A percentile compares a stretch with the other conserved stretches of the same genome.
These are phyloP conservation scores for Arachis stenosperma DNA, from an alignment of 306 rosid genomes.

Conservation along the genomic window DNA sequence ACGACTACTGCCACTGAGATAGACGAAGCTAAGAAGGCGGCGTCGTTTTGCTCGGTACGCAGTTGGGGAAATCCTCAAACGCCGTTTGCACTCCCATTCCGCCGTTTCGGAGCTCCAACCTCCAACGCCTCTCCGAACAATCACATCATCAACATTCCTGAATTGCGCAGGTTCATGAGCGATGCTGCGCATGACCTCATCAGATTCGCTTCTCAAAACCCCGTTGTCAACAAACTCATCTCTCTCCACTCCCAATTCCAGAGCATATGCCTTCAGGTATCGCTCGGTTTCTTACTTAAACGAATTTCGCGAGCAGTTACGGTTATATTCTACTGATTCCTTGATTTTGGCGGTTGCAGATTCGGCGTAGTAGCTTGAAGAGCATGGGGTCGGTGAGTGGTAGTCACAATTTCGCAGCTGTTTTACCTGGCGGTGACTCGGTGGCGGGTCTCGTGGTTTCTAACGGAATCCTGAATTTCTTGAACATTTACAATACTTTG, in stretches of 20 bases:
- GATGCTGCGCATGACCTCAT: constrained; percentile 48
- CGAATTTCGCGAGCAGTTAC: too few species aligned
- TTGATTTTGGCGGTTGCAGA: constrained; percentile 52
- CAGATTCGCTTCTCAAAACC: constrained; percentile 58
- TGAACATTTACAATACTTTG: constrained; percentile 84
- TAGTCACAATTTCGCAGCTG: constrained; percentile 77
- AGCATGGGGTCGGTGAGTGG: constrained; percentile 39
- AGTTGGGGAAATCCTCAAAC: constrained; percentile 56
- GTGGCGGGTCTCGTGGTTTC: constrained; percentile 87
- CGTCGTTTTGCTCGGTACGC: constrained; percentile 46
- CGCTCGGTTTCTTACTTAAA: not conserved
- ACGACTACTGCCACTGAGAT: constrained; percentile 27
- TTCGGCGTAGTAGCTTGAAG: constrained; percentile 50
- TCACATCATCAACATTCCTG: not conserved
- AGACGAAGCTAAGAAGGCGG: constrained; percentile 38
- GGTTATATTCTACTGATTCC: too few species aligned
- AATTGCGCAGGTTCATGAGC: constrained; percentile 48
- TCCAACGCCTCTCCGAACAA: constrained; percentile 18
- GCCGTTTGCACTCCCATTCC: constrained; percentile 59
- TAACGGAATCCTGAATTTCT: constrained; percentile 78
- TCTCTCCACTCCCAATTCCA: constrained; percentile 57
- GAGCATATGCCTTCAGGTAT: constrained; percentile 60
- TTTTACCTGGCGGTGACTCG: constrained; percentile 92
- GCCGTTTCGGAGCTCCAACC: constrained; percentile 43
- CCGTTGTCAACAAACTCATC: constrained; percentile 55